phyloP scores from a whole-genome alignment of 495 filamentous ascomycete genomes.

The Glonium stellatum region DNA sequence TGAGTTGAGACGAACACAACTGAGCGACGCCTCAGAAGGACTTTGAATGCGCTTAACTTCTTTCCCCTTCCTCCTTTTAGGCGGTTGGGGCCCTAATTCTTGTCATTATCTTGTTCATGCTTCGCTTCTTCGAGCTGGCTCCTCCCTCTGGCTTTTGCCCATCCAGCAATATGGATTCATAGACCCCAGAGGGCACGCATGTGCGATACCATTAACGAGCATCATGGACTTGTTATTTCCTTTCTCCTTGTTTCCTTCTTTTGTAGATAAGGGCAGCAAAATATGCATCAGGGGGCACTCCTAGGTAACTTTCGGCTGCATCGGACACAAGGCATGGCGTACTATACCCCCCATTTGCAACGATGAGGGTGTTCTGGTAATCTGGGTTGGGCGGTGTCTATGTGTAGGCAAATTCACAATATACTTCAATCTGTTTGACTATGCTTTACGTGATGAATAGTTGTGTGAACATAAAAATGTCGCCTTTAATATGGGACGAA shows the following conservation, averaged over 20 bases:
- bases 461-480: no score
- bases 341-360: not conserved
- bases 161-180: not conserved
- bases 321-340: not conserved
- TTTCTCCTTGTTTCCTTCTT: not conserved
- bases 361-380: no score
- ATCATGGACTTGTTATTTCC: not conserved
- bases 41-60: not conserved
- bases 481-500: no score
- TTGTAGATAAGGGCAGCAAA: not conserved
- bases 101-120: no score
- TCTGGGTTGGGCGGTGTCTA: no score
- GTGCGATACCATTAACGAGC: no score
- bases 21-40: not conserved
- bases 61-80: not conserved
- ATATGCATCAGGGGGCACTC: no score
- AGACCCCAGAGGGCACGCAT: not conserved
- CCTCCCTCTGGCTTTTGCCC: no score
- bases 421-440: no score
- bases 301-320: not conserved
- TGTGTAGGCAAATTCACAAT: no score
- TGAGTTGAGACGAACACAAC: not conserved
- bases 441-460: no score
- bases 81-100: not conserved
- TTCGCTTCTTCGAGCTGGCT: no score